Conservation (phyloP, 2,329 filamentous ascomycete species). For the Periconia sp. region DNA sequence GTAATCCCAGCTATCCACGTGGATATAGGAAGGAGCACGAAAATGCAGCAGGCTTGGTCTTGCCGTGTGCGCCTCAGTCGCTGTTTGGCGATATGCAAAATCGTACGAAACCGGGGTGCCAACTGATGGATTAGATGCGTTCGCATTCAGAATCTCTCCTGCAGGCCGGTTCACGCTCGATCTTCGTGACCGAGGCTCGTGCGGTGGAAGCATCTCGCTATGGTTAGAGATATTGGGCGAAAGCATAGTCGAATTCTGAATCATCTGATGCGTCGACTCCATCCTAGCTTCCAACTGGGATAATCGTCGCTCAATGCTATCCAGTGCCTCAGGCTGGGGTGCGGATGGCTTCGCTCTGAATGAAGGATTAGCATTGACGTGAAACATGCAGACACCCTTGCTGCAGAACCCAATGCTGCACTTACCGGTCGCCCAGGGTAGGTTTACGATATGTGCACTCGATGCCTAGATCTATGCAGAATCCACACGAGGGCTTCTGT, state of each 20-base stretch:
- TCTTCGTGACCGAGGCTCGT: slow-evolving; percentile 15
- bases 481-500: slow-evolving; percentile 30
- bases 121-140: slow-evolving; percentile 17
- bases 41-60: slow-evolving; percentile 31
- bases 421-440: slow-evolving; percentile 26
- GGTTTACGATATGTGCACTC: slow-evolving; percentile 36
- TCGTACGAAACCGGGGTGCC: slow-evolving; percentile 23
- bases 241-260: slow-evolving; percentile 19
- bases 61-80: slow-evolving; percentile 28
- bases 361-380: too few relatives aligned
- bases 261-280: slow-evolving; percentile 23
- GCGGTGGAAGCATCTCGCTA: slow-evolving; percentile 17
- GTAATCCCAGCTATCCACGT: slow-evolving; percentile 36
- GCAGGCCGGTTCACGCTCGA: slow-evolving; percentile 23
- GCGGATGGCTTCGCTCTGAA: slow-evolving; percentile 16
- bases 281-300: slow-evolving; percentile 28
- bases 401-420: too few relatives aligned
- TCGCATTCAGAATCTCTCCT: slow-evolving; percentile 17
- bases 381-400: too few relatives aligned
- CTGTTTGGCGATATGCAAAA: slow-evolving; percentile 34
- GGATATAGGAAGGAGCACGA: slow-evolving; percentile 25
- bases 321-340: slow-evolving; percentile 23
- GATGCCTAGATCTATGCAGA: slow-evolving; percentile 35
- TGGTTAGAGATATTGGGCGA: slow-evolving; percentile 22
- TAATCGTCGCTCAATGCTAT: slow-evolving; percentile 29